A percentile compares a stretch with the other conserved stretches of the same genome.
Evolutionary conservation across 805 yeast genomes (phyloP).

Genomic region (Kodamaea kaohsiungensis): DNA sequence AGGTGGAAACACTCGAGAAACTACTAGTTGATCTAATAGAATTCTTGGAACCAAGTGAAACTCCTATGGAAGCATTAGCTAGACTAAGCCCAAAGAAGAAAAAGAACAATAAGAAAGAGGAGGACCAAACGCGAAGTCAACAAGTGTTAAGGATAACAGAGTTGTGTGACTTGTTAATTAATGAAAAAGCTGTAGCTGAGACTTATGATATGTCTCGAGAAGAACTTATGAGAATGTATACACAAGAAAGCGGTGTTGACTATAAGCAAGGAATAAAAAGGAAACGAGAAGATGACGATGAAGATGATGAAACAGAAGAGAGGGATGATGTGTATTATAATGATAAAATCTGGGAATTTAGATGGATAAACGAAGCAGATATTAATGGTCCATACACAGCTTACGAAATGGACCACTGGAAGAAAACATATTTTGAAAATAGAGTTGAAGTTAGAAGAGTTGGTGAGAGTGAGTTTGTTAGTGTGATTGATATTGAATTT

Average conservation of each 20-base stretch:
- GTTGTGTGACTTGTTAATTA: conserved; percentile 44
- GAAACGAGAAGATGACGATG: conserved; percentile 19
- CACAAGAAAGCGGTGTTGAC: conserved; percentile 43
- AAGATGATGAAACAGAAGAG: conserved; percentile 14
- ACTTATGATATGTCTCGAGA: conserved; percentile 59
- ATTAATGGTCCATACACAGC: conserved; percentile 52
- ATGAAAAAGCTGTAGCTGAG: conserved; percentile 39
- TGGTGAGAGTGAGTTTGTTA: conserved; percentile 24
- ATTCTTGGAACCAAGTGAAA: conserved; percentile 58
- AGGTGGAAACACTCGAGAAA: conserved; percentile 12
- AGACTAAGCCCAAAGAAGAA: conserved; percentile 31
- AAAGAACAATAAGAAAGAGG: conserved; percentile 14
- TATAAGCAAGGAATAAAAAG: conserved; percentile 24
- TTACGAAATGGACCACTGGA: conserved; percentile 61
- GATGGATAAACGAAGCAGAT: conserved; percentile 39
- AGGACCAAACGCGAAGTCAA: conserved; percentile 14
- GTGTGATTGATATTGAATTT: conserved; percentile 26
- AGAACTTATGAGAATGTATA: conserved; percentile 49
- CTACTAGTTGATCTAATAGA: conserved; percentile 35
- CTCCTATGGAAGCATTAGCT: conserved; percentile 56
- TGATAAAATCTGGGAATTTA: conserved; percentile 48
- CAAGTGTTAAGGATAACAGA: conserved; percentile 46
- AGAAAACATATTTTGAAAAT: conserved; percentile 46
- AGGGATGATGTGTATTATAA: conserved; percentile 23
- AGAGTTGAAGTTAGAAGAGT: conserved; percentile 43